Evolutionary conservation across 139 green algal genomes (phyloP).

Genomic region (Yamagishiella unicocca): DNA sequence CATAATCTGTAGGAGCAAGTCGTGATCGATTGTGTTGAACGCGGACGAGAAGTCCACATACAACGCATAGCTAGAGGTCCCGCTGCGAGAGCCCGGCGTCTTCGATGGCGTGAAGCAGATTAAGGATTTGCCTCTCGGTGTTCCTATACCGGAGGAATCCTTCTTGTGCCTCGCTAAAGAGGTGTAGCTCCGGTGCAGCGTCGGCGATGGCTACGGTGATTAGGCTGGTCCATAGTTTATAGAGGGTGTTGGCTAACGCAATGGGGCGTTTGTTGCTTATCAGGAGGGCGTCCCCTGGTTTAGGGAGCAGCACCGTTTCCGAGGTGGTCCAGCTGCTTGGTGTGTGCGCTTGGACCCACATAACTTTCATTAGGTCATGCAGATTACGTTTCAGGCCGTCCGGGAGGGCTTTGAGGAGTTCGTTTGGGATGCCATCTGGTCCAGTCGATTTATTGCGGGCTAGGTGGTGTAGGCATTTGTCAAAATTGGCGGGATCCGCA

Average conservation of each 20-base stretch:
- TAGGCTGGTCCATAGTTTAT: constrained; percentile 66
- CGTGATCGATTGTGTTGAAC: constrained; percentile 51
- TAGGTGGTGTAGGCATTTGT: constrained; percentile 11
- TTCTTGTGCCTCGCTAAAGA: background rate
- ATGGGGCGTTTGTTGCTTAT: constrained; percentile 54
- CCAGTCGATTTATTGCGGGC: constrained; percentile 47
- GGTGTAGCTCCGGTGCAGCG: background rate
- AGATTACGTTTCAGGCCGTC: constrained; percentile 1
- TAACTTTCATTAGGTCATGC: background rate
- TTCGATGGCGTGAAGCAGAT: background rate
- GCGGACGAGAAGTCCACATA: constrained; percentile 17
- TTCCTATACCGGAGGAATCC: background rate
- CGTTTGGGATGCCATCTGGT: constrained; percentile 54
- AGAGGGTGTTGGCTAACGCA: constrained; percentile 47
- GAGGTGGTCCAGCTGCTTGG: constrained; percentile 52
- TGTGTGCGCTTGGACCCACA: constrained; percentile 55
- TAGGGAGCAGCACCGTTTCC: constrained; percentile 54
- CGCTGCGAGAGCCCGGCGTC: background rate
- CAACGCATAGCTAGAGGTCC: background rate
- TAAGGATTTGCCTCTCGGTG: background rate
- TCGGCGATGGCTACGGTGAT: constrained; percentile 30
- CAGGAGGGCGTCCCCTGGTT: constrained; percentile 41
- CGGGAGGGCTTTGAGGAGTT: constrained; percentile 52
- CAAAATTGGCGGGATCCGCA: background rate
- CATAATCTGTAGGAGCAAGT: constrained; percentile 55